phyloP scores from a whole-genome alignment of 1,284 basidiomycete species.

The Ganoderma boninense region DNA sequence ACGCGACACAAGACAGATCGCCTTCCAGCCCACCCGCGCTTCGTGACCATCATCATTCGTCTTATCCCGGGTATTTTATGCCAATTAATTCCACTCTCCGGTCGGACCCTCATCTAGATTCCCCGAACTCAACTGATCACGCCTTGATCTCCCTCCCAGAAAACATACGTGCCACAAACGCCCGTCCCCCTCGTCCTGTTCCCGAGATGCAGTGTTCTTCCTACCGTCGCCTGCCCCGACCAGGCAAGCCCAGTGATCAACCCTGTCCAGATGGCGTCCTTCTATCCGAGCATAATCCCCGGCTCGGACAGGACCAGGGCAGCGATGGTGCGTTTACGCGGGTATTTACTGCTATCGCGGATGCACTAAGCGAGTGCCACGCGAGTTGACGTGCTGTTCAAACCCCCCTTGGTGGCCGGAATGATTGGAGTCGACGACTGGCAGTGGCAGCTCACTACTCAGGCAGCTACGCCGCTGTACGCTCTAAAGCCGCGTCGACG shows the following conservation, averaged over 20 bases:
- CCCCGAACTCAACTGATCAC: background rate
- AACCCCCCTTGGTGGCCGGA: slow-evolving; percentile 25
- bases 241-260: background rate
- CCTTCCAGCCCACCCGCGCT: slow-evolving; percentile 8
- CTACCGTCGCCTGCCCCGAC: background rate
- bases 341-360: background rate
- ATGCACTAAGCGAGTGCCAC: background rate
- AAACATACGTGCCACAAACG: slow-evolving; percentile 18
- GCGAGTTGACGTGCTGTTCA: slow-evolving; percentile 8
- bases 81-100: slow-evolving; percentile 12
- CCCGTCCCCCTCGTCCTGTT: slow-evolving; percentile 14
- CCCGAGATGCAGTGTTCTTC: slow-evolving; percentile 22
- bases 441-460: slow-evolving; percentile 1
- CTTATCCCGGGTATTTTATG: slow-evolving; percentile 5
- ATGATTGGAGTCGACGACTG: slow-evolving; percentile 21
- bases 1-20: slow-evolving; percentile 30
- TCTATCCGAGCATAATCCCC: slow-evolving; percentile 1
- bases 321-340: background rate
- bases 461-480: background rate
- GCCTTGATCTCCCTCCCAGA: slow-evolving; percentile 14
- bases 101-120: slow-evolving; percentile 19
- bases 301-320: background rate
- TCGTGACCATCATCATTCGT: slow-evolving; percentile 20
- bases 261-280: slow-evolving; percentile 2
- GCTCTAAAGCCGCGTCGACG: background rate